Base-by-base conservation (phyloP, 441 rosid species). In the Geranium incanum region DNA sequence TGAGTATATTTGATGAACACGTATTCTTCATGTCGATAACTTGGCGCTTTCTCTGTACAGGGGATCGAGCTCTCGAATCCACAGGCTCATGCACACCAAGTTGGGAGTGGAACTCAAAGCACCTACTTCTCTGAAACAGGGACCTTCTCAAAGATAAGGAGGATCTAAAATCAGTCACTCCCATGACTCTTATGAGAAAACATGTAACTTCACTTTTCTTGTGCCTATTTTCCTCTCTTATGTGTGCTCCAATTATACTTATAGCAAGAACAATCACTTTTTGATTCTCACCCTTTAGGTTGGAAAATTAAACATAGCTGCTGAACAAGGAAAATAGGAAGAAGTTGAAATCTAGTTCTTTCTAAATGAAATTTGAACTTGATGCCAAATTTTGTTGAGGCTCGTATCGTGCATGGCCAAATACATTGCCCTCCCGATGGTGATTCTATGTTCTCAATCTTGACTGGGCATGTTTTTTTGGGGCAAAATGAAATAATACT, bases 11-110 rank as follows among this genome's bases (percentile, higher is more conserved):
- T 52, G 18, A 52, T 52, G 18, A 5, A 52, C 59, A 2, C 5
- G 18, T 52, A 52, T 52, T 11, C 5, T 52, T 52, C 6, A 3
- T 52, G 59, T n/a, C 18, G n/a, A 5, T 16, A 16, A 55, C 7
- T 55, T 55, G 62, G 7, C 52, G 13, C 52, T 45, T 12, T 45
- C n/a, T 45, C 15, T 45, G n/a, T 55, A 55, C 62, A 55, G 62
- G 62, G 60, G 8, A 52, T 52, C 18, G 60, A 52, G 15, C 60
- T 52, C 60, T 52, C 52, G n/a, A 45, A 45, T 45, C 52, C 52
- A 45, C 52, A 45, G 52, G 52, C 52, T 45, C 52, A 45, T 45
- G 52, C 52, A 45, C 52, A 45, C 52, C 52, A 45, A 45, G 52
- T 13, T 45, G 15, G 52, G 3, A 45, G 52, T 45, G 52, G 52